Evolutionary conservation across 768 basidiomycete species (phyloP), one percentile per base, ranked within the genome.

Genomic region (Pulveroboletus frians): DNA sequence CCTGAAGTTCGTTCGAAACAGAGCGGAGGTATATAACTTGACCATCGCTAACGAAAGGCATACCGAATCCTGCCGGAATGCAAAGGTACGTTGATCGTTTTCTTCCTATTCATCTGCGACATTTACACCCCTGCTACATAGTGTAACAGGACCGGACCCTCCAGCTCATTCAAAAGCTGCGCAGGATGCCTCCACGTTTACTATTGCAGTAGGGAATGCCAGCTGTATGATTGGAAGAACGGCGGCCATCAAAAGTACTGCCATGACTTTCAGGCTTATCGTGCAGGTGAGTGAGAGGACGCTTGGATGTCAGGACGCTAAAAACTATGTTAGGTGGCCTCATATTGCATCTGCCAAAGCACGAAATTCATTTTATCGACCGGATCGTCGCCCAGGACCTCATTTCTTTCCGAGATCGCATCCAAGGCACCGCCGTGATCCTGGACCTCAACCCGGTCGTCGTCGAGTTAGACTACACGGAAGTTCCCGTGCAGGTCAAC

Each of bases 171-270:
- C 38, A 67, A 61, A 37, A 55, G 50, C 3, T 65, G 66, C 17
- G 54, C 54, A 6, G 61, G 64, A 9, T 65, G 64, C 43, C 60
- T 61, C 38, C 59, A 64, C 35, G 64, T 66, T 20, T 49, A 64
- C 40, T 68, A 65, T 35, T 65, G 64, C 46, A 56, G 61, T 49
- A 65, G 51, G 40, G 64, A 66, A 47, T 68, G 66, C 44, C 66
- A 65, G 39, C 60, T 49, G 0, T 55, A 63, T 42, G 64, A 65
- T 32, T 65, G 64, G 64, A 65, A 55, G 47, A 49, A 53, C n/a
- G 64, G 66, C 10, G 48, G 52, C 4, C 64, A 68, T 46, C 53
- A 47, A 49, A 54, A 42, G 35, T 56, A 65, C 37, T 65, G 64
- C 31, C 54, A 46, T 15, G 58, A 58, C 34, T 66, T 65, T 26